Evolutionary conservation across 768 basidiomycete genomes (phyloP), one percentile per base, ranked within the genome.

Genomic region (Boletus rubropictus): DNA sequence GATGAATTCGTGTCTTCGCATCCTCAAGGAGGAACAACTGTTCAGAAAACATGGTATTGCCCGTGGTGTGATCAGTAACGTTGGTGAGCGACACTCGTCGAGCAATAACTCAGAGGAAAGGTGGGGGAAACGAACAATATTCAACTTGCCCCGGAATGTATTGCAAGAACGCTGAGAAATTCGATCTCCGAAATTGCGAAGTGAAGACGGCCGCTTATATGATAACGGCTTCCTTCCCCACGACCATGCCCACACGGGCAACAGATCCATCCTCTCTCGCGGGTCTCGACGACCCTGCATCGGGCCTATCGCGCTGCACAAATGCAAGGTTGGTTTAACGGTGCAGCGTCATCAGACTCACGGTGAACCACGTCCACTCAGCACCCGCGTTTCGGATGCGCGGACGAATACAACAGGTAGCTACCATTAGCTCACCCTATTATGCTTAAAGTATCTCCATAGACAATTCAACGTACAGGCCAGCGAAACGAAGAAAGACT

Each of bases 401-500:
- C 49, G 34, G 27, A 28, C 41, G n/a, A 44, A 43, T 5, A 46
- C 35, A 20, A 51, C 40, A 53, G 62, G 62, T 63, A 17, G 18
- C 31, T 14, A 41, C 24, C 35, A 36, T 52, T 24, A 12, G 21
- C 18, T 29, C 46, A 5, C 17, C 2, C 11, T 6, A 28, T 14
- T 20, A n/a, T 34, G 39, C 44, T 52, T 28, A 57, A 20, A 28
- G 14, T 25, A 36, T 43, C 22, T 18, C 24, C 5, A 10, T 41
- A 59, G 56, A 52, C 7, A 24, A 39, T 7, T 31, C 50, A 39
- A 48, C 53, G 5, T 28, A 29, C 29, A 49, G 37, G 21, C 53
- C 58, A 25, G 44, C 58, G n/a, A 86, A 81, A 53, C 75, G 79
- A 17, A 72, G 71, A 21, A 77, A 69, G 54, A 67, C 65, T n/a